phyloP scores from a whole-genome alignment of 2,329 filamentous ascomycete genomes.

The Fusarium continuum region DNA sequence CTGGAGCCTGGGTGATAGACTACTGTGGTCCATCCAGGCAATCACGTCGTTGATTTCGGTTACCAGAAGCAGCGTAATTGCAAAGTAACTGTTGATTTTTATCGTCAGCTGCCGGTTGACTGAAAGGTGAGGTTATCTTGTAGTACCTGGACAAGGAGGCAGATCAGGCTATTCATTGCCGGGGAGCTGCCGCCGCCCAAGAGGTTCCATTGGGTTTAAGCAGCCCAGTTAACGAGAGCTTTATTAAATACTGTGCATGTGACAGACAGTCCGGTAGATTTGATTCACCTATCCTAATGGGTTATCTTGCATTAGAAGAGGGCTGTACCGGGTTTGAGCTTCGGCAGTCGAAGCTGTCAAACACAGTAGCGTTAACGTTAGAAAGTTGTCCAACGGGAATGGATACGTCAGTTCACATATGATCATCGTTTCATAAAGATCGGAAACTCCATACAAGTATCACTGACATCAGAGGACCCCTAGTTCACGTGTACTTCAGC shows the following conservation, averaged over 20 bases:
- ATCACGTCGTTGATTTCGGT: conserved; percentile 10
- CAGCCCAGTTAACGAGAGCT: not conserved
- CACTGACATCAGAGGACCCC: too few relatives aligned
- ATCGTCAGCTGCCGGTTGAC: not conserved
- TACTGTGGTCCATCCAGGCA: not conserved
- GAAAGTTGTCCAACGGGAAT: not conserved
- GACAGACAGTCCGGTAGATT: conserved; percentile 9
- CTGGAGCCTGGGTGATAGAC: conserved; percentile 2
- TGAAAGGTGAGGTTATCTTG: not conserved
- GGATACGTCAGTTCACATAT: too few relatives aligned
- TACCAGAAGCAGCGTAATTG: not conserved
- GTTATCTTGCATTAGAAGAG: conserved; percentile 4
- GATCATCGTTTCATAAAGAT: too few relatives aligned
- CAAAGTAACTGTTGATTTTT: not conserved
- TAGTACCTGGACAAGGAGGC: not conserved
- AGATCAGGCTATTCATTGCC: not conserved
- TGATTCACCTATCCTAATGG: conserved; percentile 3
- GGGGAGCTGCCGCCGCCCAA: not conserved
- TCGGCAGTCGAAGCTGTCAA: conserved; percentile 15
- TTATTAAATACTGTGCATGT: not conserved
- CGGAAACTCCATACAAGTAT: too few relatives aligned
- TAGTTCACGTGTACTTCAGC: too few relatives aligned
- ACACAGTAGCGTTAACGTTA: too few relatives aligned
- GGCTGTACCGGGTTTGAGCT: conserved; percentile 1
- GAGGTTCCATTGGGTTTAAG: not conserved